A percentile compares a stretch with the other conserved stretches of the same genome.
These are phyloP conservation scores for Ganoderma lucidum DNA, from an alignment of 1,284 basidiomycete genomes.

Conservation along the genomic window DNA sequence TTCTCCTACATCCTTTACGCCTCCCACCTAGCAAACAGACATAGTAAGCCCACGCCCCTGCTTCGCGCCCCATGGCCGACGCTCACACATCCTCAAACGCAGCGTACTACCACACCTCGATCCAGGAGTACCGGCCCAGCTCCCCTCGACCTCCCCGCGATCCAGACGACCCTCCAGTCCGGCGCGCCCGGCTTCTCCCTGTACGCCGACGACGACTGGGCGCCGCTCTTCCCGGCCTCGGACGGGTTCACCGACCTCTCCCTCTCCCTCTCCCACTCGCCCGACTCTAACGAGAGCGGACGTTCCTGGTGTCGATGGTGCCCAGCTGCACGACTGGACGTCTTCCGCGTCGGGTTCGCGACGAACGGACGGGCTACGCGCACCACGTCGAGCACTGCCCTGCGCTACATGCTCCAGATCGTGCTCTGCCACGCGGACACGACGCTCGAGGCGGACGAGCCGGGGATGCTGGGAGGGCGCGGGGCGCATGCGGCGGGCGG, in stretches of 20 bases:
- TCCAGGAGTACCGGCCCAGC: too few relatives aligned
- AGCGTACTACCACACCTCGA: not conserved
- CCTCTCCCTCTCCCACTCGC: conserved; percentile 28
- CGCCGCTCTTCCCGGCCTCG: conserved; percentile 45
- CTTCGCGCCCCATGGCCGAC: not conserved
- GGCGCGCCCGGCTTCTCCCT: conserved; percentile 26
- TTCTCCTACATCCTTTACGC: not conserved
- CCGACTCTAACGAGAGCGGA: conserved; percentile 11
- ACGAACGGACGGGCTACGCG: conserved; percentile 36
- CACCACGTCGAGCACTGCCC: conserved; percentile 49
- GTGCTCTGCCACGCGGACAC: conserved; percentile 50
- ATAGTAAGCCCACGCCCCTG: not conserved
- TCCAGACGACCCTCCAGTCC: conserved; percentile 24
- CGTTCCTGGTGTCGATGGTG: conserved; percentile 35
- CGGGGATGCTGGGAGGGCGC: conserved; percentile 30
- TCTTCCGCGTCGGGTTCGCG: conserved; percentile 33
- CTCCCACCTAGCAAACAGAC: not conserved
- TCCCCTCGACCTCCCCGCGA: conserved; percentile 26
- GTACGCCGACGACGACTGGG: conserved; percentile 45
- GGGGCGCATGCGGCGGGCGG: conserved; percentile 34
- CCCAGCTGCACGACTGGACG: conserved; percentile 40
- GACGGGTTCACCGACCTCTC: conserved; percentile 46
- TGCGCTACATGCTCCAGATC: conserved; percentile 49
- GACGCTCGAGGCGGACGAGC: conserved; percentile 48
- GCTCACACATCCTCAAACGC: not conserved